Percentiles rank a stretch among this genome's conserved stretches.
Conservation (phyloP, 2,329 filamentous ascomycete genomes). For the Teratosphaeria viscida region DNA sequence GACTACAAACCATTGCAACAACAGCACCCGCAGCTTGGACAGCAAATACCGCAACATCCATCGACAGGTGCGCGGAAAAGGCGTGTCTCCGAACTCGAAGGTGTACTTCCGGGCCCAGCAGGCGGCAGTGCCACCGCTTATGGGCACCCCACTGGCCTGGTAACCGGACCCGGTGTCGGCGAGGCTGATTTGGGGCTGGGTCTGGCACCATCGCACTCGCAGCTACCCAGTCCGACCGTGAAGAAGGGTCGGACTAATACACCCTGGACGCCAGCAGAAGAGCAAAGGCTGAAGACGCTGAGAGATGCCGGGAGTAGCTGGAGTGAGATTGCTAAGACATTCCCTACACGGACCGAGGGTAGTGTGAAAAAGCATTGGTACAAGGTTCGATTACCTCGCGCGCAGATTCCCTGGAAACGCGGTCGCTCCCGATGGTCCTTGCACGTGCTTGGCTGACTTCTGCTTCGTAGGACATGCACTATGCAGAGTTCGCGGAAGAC, state of each 20-base stretch:
- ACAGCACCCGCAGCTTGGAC: slow-evolving; percentile 20
- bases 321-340: slow-evolving; percentile 98
- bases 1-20: slow-evolving; percentile 26
- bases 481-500: slow-evolving; percentile 95
- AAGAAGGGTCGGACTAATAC: slow-evolving; percentile 99
- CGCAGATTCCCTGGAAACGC: not conserved
- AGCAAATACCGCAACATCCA: slow-evolving; percentile 9
- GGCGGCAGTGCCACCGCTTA: slow-evolving; percentile 21
- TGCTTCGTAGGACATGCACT: slow-evolving; percentile 79
- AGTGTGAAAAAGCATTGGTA: slow-evolving; percentile 99
- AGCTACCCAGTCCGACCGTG: slow-evolving; percentile 39
- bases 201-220: slow-evolving; percentile 18
- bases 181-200: slow-evolving; percentile 9
- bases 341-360: slow-evolving; percentile 85
- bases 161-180: slow-evolving; percentile 9
- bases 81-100: slow-evolving; percentile 25
- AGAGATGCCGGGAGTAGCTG: slow-evolving; percentile 86
- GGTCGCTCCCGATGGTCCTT: not conserved
- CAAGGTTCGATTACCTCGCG: slow-evolving; percentile 46
- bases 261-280: slow-evolving; percentile 92
- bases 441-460: slow-evolving; percentile 11
- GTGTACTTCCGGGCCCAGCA: slow-evolving; percentile 18
- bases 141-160: slow-evolving; percentile 17
- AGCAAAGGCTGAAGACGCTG: slow-evolving; percentile 87
- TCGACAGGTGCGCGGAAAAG: slow-evolving; percentile 27